Percentiles rank a stretch among this genome's conserved stretches.
Conservation (phyloP, 1,139 yeast genomes). For the Kodamaea fungicola region DNA sequence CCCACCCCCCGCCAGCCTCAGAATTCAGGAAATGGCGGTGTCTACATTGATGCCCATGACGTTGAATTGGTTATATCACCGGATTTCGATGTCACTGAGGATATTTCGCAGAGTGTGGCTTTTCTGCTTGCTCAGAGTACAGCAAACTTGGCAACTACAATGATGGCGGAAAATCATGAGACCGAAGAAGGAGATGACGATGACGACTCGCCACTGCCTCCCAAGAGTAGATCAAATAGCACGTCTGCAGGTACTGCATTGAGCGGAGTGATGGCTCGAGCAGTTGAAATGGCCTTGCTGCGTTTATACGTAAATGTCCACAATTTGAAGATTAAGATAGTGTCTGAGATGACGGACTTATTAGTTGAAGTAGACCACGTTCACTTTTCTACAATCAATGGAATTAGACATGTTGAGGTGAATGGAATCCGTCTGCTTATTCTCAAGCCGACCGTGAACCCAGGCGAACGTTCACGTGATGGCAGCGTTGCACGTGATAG, state of each 20-base stretch:
- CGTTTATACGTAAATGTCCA: slow-evolving; percentile 50
- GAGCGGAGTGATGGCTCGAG: slow-evolving; percentile 56
- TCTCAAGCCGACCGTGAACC: slow-evolving; percentile 35
- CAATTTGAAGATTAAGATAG: slow-evolving; percentile 44
- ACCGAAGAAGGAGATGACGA: slow-evolving; percentile 11
- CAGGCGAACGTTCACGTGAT: slow-evolving; percentile 17
- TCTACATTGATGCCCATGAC: slow-evolving; percentile 56
- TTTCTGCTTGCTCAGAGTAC: slow-evolving; percentile 60
- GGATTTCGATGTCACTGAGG: slow-evolving; percentile 30
- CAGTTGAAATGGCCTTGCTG: slow-evolving; percentile 69
- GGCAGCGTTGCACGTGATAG: slow-evolving; percentile 11
- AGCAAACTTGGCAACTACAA: slow-evolving; percentile 60
- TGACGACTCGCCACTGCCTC: slow-evolving; percentile 7
- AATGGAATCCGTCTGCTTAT: slow-evolving; percentile 36
- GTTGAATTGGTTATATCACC: slow-evolving; percentile 57
- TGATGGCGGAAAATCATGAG: slow-evolving; percentile 28
- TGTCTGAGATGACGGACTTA: slow-evolving; percentile 49
- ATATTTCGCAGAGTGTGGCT: slow-evolving; percentile 31
- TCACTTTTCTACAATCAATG: slow-evolving; percentile 42
- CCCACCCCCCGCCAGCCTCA: slow-evolving; percentile 2
- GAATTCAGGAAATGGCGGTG: slow-evolving; percentile 50
- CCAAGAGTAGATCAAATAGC: slow-evolving; percentile 6
- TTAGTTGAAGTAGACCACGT: slow-evolving; percentile 41
- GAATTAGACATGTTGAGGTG: slow-evolving; percentile 37
- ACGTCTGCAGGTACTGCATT: slow-evolving; percentile 27